Percentiles rank a stretch among this genome's conserved stretches.
Evolutionary conservation across 2,329 filamentous ascomycete species (phyloP).

Genomic region (Xylaria digitata): DNA sequence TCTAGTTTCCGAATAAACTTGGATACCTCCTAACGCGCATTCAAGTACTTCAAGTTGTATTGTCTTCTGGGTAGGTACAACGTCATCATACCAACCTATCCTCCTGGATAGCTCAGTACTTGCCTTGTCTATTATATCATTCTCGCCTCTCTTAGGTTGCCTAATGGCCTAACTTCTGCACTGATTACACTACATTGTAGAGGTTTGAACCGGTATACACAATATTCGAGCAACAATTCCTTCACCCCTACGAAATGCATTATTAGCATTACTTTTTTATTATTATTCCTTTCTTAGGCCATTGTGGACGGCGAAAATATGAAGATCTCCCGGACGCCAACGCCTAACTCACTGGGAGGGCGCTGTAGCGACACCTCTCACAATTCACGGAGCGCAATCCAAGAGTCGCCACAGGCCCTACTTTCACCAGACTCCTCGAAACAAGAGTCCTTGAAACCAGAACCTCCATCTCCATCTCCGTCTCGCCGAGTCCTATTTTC

Average conservation of each 20-base stretch:
- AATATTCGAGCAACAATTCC: slow-evolving; percentile 22
- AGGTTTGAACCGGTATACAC: background rate
- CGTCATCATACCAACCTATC: background rate
- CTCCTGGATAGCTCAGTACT: background rate
- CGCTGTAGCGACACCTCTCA: slow-evolving; percentile 5
- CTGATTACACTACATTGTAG: background rate
- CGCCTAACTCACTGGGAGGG: background rate
- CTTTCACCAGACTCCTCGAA: slow-evolving; percentile 36
- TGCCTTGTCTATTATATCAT: background rate
- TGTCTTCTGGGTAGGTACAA: background rate
- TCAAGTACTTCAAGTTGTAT: background rate
- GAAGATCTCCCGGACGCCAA: background rate
- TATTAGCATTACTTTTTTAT: background rate
- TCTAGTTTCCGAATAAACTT: background rate
- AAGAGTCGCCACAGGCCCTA: slow-evolving; percentile 31
- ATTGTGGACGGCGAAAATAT: slow-evolving; percentile 15
- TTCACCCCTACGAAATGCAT: slow-evolving; percentile 20
- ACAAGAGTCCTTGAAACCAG: slow-evolving; percentile 20
- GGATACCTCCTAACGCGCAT: background rate
- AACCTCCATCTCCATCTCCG: slow-evolving; percentile 24
- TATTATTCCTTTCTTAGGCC: background rate
- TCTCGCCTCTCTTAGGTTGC: background rate
- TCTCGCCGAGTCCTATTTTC: slow-evolving; percentile 37
- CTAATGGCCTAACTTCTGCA: background rate
- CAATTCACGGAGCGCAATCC: slow-evolving; percentile 30